These are phyloP conservation scores for Botryotinia narcissicola DNA, from an alignment of 2,329 filamentous ascomycete species.

Conservation along the genomic window DNA sequence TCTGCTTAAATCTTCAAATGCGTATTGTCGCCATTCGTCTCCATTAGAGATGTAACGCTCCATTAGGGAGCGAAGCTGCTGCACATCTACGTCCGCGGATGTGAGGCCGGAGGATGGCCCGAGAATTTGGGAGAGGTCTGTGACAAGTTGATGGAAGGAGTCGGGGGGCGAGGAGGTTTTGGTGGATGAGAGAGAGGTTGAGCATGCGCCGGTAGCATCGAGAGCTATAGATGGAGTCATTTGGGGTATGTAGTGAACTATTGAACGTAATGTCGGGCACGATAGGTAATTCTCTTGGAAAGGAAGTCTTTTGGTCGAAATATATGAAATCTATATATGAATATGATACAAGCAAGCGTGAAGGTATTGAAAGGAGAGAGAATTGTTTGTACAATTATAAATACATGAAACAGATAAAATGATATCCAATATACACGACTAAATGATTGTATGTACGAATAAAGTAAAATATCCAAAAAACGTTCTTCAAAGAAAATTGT, in stretches of 20 bases:
- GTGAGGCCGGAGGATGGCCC: constrained; percentile 80
- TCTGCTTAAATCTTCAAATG: constrained; percentile 65
- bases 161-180: constrained; percentile 40
- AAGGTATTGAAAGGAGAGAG: not conserved
- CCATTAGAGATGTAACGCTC: constrained; percentile 66
- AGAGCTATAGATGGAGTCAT: constrained; percentile 17
- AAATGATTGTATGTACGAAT: not conserved
- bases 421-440: not conserved
- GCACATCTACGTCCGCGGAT: constrained; percentile 76
- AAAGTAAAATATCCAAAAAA: not conserved
- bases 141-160: constrained; percentile 67
- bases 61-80: constrained; percentile 71
- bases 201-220: constrained; percentile 4
- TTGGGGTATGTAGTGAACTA: not conserved
- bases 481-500: not conserved
- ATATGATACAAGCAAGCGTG: not conserved
- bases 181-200: not conserved
- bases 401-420: not conserved
- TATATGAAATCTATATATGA: not conserved
- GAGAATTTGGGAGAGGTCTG: constrained; percentile 69
- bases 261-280: not conserved
- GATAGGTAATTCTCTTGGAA: not conserved
- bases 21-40: constrained; percentile 71
- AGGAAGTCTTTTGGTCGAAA: not conserved
- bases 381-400: not conserved